These are phyloP conservation scores for Wickerhamomyces canadensis DNA, from an alignment of 805 yeast genomes.

Conservation along the genomic window DNA sequence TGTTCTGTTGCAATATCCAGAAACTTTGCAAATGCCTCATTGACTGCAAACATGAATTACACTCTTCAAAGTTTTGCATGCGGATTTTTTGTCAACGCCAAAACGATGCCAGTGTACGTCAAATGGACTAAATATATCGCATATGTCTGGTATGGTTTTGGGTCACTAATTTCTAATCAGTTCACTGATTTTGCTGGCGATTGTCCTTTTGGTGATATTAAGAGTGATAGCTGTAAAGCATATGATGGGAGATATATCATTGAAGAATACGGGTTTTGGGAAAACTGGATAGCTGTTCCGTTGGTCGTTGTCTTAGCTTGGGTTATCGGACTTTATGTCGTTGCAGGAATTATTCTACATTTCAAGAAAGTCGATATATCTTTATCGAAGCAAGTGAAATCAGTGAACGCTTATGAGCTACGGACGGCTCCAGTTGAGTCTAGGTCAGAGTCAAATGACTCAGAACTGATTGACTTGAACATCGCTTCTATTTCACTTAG, in stretches of 20 bases:
- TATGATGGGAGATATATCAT: constrained; percentile 53
- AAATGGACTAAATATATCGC: constrained; percentile 79
- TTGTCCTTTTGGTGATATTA: constrained; percentile 36
- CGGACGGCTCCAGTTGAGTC: neutral
- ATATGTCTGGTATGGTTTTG: constrained; percentile 75
- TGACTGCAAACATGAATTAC: constrained; percentile 21
- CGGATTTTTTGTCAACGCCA: constrained; percentile 74
- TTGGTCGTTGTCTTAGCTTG: constrained; percentile 54
- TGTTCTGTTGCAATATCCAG: constrained; percentile 23
- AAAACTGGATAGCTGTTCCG: constrained; percentile 63
- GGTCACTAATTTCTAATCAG: constrained; percentile 59
- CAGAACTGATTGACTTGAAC: constrained; percentile 12
- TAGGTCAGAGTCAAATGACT: neutral
- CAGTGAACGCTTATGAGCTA: constrained; percentile 3
- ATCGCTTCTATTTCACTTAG: constrained; percentile 12
- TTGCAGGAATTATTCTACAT: constrained; percentile 44
- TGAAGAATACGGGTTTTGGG: constrained; percentile 51
- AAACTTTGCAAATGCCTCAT: constrained; percentile 20
- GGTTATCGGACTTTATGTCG: constrained; percentile 45
- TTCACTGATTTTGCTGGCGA: constrained; percentile 58
- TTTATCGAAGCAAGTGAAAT: constrained; percentile 17
- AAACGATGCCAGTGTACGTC: constrained; percentile 76
- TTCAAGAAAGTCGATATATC: constrained; percentile 32
- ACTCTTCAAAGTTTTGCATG: constrained; percentile 68
- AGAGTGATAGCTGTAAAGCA: constrained; percentile 32